Percentiles rank a stretch among this genome's conserved stretches.
Conservation (phyloP, 495 filamentous ascomycete genomes). For the Parachaetomium inaequale region DNA sequence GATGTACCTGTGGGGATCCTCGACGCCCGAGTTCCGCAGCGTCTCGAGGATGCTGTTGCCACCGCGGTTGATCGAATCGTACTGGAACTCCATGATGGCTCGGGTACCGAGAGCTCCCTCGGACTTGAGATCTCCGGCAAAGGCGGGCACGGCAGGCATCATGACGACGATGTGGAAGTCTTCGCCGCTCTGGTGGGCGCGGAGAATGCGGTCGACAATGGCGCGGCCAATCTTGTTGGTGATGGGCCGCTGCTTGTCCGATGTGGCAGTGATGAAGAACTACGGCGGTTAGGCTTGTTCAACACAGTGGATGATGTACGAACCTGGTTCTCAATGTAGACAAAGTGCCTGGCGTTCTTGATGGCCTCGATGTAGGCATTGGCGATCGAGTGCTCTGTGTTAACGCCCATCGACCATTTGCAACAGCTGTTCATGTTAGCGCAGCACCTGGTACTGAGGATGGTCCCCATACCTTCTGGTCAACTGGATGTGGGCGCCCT, state of each 20-base stretch:
- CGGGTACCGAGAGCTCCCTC: constrained; percentile 80
- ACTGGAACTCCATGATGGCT: constrained; percentile 87
- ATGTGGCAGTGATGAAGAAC: constrained; percentile 94
- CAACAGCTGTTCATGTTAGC: constrained; percentile 46
- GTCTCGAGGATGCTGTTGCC: constrained; percentile 82
- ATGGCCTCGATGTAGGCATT: constrained; percentile 88
- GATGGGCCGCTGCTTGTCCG: constrained; percentile 70
- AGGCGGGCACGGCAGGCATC: constrained; percentile 85
- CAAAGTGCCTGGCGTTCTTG: constrained; percentile 71
- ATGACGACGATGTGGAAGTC: constrained; percentile 81
- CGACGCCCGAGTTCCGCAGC: constrained; percentile 65
- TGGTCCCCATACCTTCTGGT: constrained; percentile 36
- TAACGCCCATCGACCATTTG: constrained; percentile 68
- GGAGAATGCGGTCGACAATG: constrained; percentile 83
- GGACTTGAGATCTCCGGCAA: constrained; percentile 80
- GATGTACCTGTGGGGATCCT: constrained; percentile 71
- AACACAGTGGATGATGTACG: background rate
- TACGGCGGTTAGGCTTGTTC: constrained; percentile 8
- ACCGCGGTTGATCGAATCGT: constrained; percentile 82
- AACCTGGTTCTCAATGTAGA: constrained; percentile 92
- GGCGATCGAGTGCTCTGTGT: constrained; percentile 77
- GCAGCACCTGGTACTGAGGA: background rate
- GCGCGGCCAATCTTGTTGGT: constrained; percentile 83
- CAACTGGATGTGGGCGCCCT: constrained; percentile 39
- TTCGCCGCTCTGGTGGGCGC: constrained; percentile 65